Percentiles rank a stretch among this genome's conserved stretches.
Evolutionary conservation across 164 flowering plant species (phyloP).

Genomic region (Aristolochia contorta): DNA sequence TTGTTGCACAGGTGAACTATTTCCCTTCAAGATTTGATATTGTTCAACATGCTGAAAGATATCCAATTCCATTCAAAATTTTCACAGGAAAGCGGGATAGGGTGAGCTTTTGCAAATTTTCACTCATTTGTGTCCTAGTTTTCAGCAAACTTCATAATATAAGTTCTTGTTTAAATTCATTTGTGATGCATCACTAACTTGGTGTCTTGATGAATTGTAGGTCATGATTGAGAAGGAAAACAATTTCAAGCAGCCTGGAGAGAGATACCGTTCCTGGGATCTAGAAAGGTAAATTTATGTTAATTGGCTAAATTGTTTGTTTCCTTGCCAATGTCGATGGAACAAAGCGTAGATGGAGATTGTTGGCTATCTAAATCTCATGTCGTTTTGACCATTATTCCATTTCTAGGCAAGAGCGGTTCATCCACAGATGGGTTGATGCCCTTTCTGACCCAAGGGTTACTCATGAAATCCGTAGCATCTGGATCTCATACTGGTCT

Average conservation of each 20-base stretch:
- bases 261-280: conserved; percentile 75
- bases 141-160: too few species aligned
- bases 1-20: conserved; percentile 58
- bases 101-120: conserved; percentile 28
- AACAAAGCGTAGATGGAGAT: not conserved
- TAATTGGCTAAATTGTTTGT: too few species aligned
- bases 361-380: not conserved
- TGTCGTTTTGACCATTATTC: not conserved
- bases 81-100: conserved; percentile 65
- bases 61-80: conserved; percentile 54
- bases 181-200: too few species aligned
- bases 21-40: conserved; percentile 94
- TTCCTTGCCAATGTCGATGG: too few species aligned
- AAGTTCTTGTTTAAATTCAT: too few species aligned
- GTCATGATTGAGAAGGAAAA: conserved; percentile 76
- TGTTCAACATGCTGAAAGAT: conserved; percentile 75
- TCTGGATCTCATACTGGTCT: conserved; percentile 86
- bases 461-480: conserved; percentile 75
- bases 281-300: conserved; percentile 54
- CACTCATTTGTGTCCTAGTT: too few species aligned
- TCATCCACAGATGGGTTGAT: conserved; percentile 48
- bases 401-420: conserved; percentile 78
- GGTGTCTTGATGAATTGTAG: conserved; percentile 24
- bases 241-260: conserved; percentile 97
- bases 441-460: conserved; percentile 77